phyloP scores from a whole-genome alignment of 352 stramenopile species.

The Pythium plurisporium region DNA sequence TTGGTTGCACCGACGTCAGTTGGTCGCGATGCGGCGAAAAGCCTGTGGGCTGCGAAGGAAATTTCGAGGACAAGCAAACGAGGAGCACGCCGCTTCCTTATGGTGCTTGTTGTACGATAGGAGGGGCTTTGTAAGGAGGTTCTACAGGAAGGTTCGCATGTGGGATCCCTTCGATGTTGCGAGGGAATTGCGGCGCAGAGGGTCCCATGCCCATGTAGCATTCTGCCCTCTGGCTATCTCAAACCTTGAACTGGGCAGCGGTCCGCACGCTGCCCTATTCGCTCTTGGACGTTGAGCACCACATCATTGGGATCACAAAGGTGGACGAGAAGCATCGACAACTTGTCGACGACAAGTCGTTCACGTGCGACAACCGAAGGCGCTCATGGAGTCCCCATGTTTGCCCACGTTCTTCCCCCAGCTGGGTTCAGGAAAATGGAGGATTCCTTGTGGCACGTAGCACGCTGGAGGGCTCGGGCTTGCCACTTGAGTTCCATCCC shows the following conservation, averaged over 20 bases:
- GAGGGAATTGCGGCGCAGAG: background rate
- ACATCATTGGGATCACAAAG: background rate
- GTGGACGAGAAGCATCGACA: background rate
- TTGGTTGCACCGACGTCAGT: background rate
- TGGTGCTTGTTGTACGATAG: no score
- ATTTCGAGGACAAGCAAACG: background rate
- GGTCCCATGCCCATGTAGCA: background rate
- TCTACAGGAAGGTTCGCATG: no score
- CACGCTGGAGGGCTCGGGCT: background rate
- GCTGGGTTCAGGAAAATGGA: conserved; percentile 7
- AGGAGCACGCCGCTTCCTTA: no score
- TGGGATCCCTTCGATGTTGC: no score
- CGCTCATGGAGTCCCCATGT: background rate
- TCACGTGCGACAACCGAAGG: background rate
- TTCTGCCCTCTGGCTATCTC: background rate
- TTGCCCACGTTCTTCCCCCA: background rate
- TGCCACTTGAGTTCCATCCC: background rate
- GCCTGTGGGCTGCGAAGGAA: conserved; percentile 2
- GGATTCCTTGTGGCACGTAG: background rate
- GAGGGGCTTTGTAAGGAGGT: no score
- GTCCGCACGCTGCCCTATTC: conserved; percentile 3
- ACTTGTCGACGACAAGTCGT: background rate
- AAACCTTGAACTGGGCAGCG: conserved; percentile 4
- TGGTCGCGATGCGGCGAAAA: conserved; percentile 1
- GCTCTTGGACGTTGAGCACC: no score